Base-by-base conservation (phyloP, 2,329 filamentous ascomycete species). In the Chrysoporthe cubensis region DNA sequence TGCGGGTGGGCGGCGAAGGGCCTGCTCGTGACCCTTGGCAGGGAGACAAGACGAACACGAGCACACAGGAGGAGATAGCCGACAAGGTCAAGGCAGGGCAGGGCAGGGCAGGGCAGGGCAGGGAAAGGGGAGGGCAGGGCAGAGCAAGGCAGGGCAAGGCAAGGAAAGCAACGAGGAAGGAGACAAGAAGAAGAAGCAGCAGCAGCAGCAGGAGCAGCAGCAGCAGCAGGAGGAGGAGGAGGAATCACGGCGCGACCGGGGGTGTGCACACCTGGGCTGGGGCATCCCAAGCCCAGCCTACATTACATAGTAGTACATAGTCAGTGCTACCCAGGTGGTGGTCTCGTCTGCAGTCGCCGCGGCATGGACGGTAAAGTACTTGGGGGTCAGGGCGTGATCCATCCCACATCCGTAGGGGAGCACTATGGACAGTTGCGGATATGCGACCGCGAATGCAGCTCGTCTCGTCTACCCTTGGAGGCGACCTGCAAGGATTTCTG, bases 401-500 rank as follows among this genome's bases (percentile, higher is more conserved):
- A 54, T 54, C 11, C 9, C 50, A 54, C 50, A 32, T 32, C 50
- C 50, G 32, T 21, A 14, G 48, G 3, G 21, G 14, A 21, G n/a
- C 16, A 32, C 50, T 32, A 26, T 26, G 26, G 26, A 26, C 26
- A 26, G 50, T 32, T 32, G 37, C 37, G 37, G 50, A 32, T 21
- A 11, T 54, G 54, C 21, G 54, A 40, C 54, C 34, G 32, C 34
- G 54, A 57, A 9, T 57, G 54, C 34, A 57, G 32, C 16, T 57
- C 54, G 54, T 37, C 34, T 37, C 34, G 32, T 14, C 34, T 13
- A n/a, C 32, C 54, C 34, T 37, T 18, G 54, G 18, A 57, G 26
- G 26, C 26, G 26, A 34, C 32, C 32, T 57, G 32, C 54, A 57
- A 40, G 54, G 54, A 57, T 57, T n/a, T 26, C 48, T 52, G 48